A percentile compares a stretch with the other conserved stretches of the same genome.
phyloP scores from a whole-genome alignment of 2,329 filamentous ascomycete genomes.

The Cephalotrichum gorgonifer region DNA sequence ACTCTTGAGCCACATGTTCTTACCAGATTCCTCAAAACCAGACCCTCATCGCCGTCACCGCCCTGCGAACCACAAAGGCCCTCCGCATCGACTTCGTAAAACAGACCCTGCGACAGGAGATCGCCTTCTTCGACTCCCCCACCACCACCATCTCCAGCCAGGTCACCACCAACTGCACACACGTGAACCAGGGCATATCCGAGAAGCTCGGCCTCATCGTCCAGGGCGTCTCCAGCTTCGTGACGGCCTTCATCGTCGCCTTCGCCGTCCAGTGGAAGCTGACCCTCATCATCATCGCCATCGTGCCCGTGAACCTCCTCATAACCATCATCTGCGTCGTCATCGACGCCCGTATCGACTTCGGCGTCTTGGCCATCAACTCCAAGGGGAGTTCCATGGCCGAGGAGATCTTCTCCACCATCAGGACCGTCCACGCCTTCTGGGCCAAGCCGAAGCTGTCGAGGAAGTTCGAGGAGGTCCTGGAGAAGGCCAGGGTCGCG shows the following conservation, averaged over 20 bases:
- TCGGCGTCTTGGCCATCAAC: slow-evolving; percentile 31
- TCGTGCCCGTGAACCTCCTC: slow-evolving; percentile 32
- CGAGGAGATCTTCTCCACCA: slow-evolving; percentile 37
- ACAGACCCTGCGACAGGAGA: slow-evolving; percentile 37
- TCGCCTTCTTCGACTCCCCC: slow-evolving; percentile 41
- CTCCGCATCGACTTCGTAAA: slow-evolving; percentile 26
- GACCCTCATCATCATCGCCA: slow-evolving; percentile 29
- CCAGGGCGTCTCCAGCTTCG: slow-evolving; percentile 26
- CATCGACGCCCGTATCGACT: slow-evolving; percentile 30
- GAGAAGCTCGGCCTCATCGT: slow-evolving; percentile 34
- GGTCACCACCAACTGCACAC: slow-evolving; percentile 36
- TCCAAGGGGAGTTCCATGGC: slow-evolving; percentile 31
- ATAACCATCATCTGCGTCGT: slow-evolving; percentile 25
- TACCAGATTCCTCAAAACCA: slow-evolving; percentile 7
- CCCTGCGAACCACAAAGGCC: slow-evolving; percentile 23
- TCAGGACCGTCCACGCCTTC: slow-evolving; percentile 40
- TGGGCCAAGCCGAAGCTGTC: slow-evolving; percentile 33
- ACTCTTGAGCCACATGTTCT: neutral
- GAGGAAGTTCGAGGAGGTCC: slow-evolving; percentile 26
- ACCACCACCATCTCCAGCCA: slow-evolving; percentile 30
- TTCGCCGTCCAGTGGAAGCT: slow-evolving; percentile 30
- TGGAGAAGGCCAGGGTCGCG: slow-evolving; percentile 25
- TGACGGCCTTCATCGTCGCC: slow-evolving; percentile 27
- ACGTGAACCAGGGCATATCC: slow-evolving; percentile 32
- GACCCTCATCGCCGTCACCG: slow-evolving; percentile 23